These are phyloP conservation scores for Malania oleifera DNA, from an alignment of 164 flowering plant species.

Conservation along the genomic window DNA sequence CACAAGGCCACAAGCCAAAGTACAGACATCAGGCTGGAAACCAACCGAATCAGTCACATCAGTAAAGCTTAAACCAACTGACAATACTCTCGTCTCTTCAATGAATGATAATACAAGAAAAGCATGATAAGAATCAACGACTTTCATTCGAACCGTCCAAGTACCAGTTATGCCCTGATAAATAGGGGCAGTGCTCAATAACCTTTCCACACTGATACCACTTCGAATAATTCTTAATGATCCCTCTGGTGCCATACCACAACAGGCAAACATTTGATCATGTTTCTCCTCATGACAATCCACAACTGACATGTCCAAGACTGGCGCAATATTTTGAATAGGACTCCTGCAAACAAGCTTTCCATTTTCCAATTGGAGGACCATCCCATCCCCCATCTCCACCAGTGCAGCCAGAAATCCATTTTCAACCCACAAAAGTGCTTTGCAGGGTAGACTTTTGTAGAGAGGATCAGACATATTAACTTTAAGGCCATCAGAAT, in stretches of 20 bases:
- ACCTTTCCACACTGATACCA: constrained; percentile 83
- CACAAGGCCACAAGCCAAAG: constrained; percentile 87
- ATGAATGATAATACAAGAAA: constrained; percentile 93
- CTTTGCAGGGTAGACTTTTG: constrained; percentile 62
- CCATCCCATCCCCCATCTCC: constrained; percentile 95
- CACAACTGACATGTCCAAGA: constrained; percentile 76
- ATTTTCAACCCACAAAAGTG: constrained; percentile 72
- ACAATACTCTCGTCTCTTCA: constrained; percentile 91
- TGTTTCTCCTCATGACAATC: constrained; percentile 79
- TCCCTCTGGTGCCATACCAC: constrained; percentile 92
- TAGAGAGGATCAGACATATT: constrained; percentile 68
- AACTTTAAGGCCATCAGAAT: constrained; percentile 44
- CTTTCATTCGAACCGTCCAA: constrained; percentile 79
- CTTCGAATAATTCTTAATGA: constrained; percentile 82
- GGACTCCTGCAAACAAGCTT: constrained; percentile 47
- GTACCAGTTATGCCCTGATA: constrained; percentile 88
- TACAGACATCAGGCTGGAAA: constrained; percentile 77
- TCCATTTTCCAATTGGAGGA: constrained; percentile 63
- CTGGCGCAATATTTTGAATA: constrained; percentile 88
- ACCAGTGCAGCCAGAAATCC: constrained; percentile 69
- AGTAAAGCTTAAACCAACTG: constrained; percentile 83
- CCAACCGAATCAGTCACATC: constrained; percentile 97
- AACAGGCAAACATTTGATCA: constrained; percentile 91
- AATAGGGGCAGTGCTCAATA: constrained; percentile 68
- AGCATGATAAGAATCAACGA: constrained; percentile 61